Evolutionary conservation across 345 rosid genomes (phyloP).

Genomic region (Citrus medica): DNA sequence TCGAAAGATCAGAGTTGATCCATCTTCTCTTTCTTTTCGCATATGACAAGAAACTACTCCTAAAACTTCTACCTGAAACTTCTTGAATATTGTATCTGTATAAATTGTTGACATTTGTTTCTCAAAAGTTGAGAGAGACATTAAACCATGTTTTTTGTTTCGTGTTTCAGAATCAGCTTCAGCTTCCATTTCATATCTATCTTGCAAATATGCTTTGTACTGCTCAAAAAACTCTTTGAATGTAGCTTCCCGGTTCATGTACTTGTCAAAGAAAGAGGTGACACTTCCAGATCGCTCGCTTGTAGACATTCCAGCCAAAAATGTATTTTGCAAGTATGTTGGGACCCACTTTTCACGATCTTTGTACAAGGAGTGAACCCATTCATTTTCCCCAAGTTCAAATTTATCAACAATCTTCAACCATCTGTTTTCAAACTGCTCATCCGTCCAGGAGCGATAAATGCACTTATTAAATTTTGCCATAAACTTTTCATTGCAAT

Average conservation of each 20-base stretch:
- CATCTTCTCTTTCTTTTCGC: conserved; percentile 30
- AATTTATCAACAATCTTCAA: conserved; percentile 36
- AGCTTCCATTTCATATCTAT: conserved; percentile 31
- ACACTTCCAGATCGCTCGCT: conserved; percentile 27
- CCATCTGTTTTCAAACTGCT: conserved; percentile 45
- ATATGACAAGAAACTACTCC: conserved; percentile 39
- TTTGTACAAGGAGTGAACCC: conserved; percentile 34
- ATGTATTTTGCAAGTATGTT: conserved; percentile 24
- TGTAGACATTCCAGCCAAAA: conserved; percentile 41
- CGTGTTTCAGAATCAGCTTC: conserved; percentile 25
- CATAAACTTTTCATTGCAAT: conserved; percentile 25
- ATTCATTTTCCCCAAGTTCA: conserved; percentile 29
- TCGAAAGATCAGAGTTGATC: conserved; percentile 19
- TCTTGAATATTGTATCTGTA: conserved; percentile 37
- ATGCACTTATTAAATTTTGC: conserved; percentile 31
- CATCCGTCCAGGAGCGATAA: conserved; percentile 33
- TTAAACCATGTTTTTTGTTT: conserved; percentile 21
- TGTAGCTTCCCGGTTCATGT: conserved; percentile 23
- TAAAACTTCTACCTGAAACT: conserved; percentile 42
- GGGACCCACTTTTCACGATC: conserved; percentile 44
- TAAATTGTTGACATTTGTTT: conserved; percentile 34
- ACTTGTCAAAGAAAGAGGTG: conserved; percentile 35
- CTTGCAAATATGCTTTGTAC: conserved; percentile 25
- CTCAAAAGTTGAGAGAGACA: conserved; percentile 37
- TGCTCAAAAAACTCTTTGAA: conserved; percentile 39